These are phyloP conservation scores for Thuja plicata DNA, from an alignment of 83 land plant genomes.

Conservation along the genomic window DNA sequence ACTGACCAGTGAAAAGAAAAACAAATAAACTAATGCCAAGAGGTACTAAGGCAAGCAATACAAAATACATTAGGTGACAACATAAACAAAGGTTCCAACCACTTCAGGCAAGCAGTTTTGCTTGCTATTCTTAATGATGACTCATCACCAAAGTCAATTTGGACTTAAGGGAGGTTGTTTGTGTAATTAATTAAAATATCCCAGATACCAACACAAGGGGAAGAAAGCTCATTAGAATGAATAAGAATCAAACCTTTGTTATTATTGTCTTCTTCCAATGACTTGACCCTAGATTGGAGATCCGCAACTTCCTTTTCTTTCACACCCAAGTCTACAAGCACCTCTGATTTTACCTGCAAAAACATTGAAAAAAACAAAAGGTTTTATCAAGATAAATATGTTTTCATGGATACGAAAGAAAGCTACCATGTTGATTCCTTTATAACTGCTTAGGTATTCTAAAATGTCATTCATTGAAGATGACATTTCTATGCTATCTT, in stretches of 20 bases:
- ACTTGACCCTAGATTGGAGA: constrained; percentile 35
- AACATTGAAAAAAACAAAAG: background rate
- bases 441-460: background rate
- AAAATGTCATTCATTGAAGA: background rate
- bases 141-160: background rate
- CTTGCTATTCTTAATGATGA: background rate
- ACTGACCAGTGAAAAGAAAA: background rate
- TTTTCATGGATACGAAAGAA: background rate
- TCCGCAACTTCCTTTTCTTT: constrained; percentile 56
- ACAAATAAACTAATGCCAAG: background rate
- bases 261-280: constrained; percentile 22
- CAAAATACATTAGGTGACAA: background rate
- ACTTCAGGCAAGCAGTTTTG: background rate
- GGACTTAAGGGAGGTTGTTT: too few relatives aligned
- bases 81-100: background rate
- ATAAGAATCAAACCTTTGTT: constrained; percentile 30
- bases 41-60: background rate
- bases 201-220: background rate
- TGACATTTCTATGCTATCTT: background rate
- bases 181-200: too few relatives aligned
- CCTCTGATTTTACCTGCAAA: constrained; percentile 67
- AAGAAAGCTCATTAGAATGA: background rate
- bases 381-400: background rate
- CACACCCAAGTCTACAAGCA: constrained; percentile 43
- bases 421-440: background rate